These are phyloP conservation scores for Penicillium canescens DNA, from an alignment of 495 filamentous ascomycete species.

Conservation along the genomic window DNA sequence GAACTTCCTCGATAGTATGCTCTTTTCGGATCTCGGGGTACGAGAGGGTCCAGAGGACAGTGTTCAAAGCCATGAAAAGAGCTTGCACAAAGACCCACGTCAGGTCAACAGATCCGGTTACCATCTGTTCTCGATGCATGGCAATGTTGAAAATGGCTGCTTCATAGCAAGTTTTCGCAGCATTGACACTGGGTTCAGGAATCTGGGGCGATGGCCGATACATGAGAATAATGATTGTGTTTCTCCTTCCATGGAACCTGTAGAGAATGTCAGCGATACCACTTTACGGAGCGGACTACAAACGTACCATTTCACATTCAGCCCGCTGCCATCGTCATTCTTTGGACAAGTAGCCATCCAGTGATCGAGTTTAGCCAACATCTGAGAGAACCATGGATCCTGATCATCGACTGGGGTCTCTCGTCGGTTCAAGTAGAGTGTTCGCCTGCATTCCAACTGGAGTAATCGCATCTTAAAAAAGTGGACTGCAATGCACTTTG, in stretches of 20 bases:
- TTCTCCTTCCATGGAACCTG: slow-evolving; percentile 75
- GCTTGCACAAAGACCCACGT: slow-evolving; percentile 90
- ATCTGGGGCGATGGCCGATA: slow-evolving; percentile 89
- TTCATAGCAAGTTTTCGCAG: slow-evolving; percentile 79
- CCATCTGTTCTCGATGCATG: slow-evolving; percentile 74
- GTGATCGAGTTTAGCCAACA: slow-evolving; percentile 71
- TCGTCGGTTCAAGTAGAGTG: slow-evolving; percentile 78
- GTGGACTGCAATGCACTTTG: slow-evolving; percentile 86
- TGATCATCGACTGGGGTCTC: slow-evolving; percentile 69
- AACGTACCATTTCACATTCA: slow-evolving; percentile 63
- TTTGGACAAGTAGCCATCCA: slow-evolving; percentile 68
- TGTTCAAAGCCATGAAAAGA: slow-evolving; percentile 84
- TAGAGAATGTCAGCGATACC: slow-evolving; percentile 5
- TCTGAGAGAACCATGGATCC: slow-evolving; percentile 81
- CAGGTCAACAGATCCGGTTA: slow-evolving; percentile 71
- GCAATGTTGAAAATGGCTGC: slow-evolving; percentile 75
- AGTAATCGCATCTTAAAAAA: slow-evolving; percentile 89
- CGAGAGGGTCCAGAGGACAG: slow-evolving; percentile 83
- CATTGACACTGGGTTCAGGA: slow-evolving; percentile 72
- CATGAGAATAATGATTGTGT: slow-evolving; percentile 82
- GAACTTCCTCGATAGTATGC: slow-evolving; percentile 69
- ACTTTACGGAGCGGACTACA: slow-evolving; percentile 6
- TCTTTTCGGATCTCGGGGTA: slow-evolving; percentile 75
- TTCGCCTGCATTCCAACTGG: slow-evolving; percentile 82
- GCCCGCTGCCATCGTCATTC: slow-evolving; percentile 62